Base-by-base conservation (phyloP, 2,329 filamentous ascomycete genomes). In the Fusarium sp. region DNA sequence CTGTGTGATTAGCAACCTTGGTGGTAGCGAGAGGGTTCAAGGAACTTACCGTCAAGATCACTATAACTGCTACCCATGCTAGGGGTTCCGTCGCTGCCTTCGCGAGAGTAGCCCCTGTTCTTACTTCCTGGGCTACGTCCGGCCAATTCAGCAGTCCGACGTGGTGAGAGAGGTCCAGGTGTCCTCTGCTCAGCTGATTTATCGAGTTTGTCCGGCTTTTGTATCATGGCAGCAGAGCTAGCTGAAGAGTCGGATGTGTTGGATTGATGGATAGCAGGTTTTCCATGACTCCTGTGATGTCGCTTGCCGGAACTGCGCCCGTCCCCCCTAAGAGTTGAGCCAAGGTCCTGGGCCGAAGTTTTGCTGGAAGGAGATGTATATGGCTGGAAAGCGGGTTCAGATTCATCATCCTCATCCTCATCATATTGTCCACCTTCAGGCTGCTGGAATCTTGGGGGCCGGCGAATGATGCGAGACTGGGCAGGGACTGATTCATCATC, bases 11-110 rank as follows among this genome's bases (percentile, higher is more conserved):
- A 60, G 72, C 60, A 57, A 66, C 34, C 32, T 40, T 5, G 11
- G 22, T 10, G 53, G 52, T 32, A 12, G 53, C 56, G 51, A 45
- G 34, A 15, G 34, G 52, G 16, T 44, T 47, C 63, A 20, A 51
- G 25, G 45, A 73, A 61, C 43, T 62, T 83, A 88, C 92, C 92
- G 77, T 95, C 93, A 45, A 97, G 85, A 81, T 96, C 93, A 79
- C 92, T 95, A 75, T 94, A 96, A 74, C 92, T 95, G 78, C 92
- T 95, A 2, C 92, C 92, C 89, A 94, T 94, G 73, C 91, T 94
- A 2, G 91, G 91, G 16, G 90, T 91, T 16, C 91, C 91, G 68
- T 94, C 91, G 75, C 91, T 93, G 15, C 88, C 88, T 67, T 91
- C 89, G 15, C 85, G 84, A 3, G 86, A 87, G 47, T 83, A 79